Base-by-base conservation (phyloP, 495 filamentous ascomycete genomes). In the Aspergillus carlsbadensis region DNA sequence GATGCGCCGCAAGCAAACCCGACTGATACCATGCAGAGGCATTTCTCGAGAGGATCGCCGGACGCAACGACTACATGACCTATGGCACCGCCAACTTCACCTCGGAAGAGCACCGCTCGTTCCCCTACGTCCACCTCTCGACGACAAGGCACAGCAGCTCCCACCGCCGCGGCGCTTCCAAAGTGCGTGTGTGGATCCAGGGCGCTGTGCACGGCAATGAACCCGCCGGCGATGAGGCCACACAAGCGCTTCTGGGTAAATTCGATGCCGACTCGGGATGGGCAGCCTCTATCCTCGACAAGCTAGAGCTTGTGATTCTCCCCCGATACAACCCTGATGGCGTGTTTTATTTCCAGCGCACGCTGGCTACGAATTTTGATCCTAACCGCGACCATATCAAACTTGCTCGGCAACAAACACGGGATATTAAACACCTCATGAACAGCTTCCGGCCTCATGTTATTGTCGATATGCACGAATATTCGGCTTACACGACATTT, bases 331-430 rank as follows among this genome's bases (percentile, higher is more conserved):
- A 52, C 20, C 49, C 49, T 18, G 49, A 52, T 18, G 49, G 49
- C 20, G 49, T 52, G 2, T 40, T 41, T 35, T 52, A 52, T 34
- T 52, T 52, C 49, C 49, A 52, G 35, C 49, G 49, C 35, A 52
- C 49, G 5, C 49, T 52, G 15, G 49, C 49, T 10, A 52, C 34
- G 2, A 52, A 52, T 24, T 41, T 52, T 10, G 49, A 52, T 35
- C 49, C 49, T 14, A 52, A 52, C 49, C 49, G 49, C 49, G 49
- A 52, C 49, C 49, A 52, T 20, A 41, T 52, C 49, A 52, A 52
- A 20, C 49, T 52, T 7, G 49, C 49, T 21, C 49, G 49, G 34
- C 49, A 52, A 35, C 49, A 52, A 18, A 52, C 49, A 35, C 49
- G 49, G 5, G 49, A 52, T 41, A 40, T 52, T 4, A 52, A 52